phyloP scores from a whole-genome alignment of 495 filamentous ascomycete genomes.

The Penicillium ochrochloron region DNA sequence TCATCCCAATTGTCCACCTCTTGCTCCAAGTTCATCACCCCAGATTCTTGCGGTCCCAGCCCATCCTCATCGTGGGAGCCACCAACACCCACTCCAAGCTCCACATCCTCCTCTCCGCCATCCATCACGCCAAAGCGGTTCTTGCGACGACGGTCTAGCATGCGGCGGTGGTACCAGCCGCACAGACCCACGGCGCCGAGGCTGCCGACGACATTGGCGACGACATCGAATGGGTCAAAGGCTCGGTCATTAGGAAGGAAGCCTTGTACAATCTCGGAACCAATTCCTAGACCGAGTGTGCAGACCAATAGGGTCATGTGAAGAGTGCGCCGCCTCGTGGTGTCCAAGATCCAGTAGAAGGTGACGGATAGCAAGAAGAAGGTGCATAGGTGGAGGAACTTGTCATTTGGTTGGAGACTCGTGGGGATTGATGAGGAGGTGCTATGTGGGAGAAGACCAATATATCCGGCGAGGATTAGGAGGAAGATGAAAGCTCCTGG shows the following conservation, averaged over 20 bases:
- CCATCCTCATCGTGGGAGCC: conserved; percentile 54
- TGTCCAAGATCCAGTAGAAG: conserved; percentile 98
- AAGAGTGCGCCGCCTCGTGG: conserved; percentile 77
- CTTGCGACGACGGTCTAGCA: conserved; percentile 86
- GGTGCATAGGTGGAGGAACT: conserved; percentile 83
- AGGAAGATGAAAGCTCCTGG: conserved; percentile 75
- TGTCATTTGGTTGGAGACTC: conserved; percentile 78
- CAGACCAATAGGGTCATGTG: conserved; percentile 84
- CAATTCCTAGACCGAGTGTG: conserved; percentile 73
- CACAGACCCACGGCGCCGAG: conserved; percentile 71
- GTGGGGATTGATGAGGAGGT: conserved; percentile 66
- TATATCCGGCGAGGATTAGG: conserved; percentile 74
- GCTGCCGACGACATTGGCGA: conserved; percentile 86
- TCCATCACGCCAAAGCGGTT: conserved; percentile 72
- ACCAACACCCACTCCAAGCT: conserved; percentile 56
- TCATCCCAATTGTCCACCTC: conserved; percentile 87
- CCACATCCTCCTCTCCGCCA: conserved; percentile 56
- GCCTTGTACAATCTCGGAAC: conserved; percentile 84
- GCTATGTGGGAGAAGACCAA: conserved; percentile 67
- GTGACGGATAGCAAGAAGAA: conserved; percentile 85
- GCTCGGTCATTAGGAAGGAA: conserved; percentile 77
- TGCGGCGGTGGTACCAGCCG: conserved; percentile 90
- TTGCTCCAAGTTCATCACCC: conserved; percentile 62
- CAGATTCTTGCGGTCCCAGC: conserved; percentile 61
- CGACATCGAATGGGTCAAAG: conserved; percentile 85